phyloP scores from a whole-genome alignment of 169 alveolate species.

The Cryptosporidium ubiquitum region DNA sequence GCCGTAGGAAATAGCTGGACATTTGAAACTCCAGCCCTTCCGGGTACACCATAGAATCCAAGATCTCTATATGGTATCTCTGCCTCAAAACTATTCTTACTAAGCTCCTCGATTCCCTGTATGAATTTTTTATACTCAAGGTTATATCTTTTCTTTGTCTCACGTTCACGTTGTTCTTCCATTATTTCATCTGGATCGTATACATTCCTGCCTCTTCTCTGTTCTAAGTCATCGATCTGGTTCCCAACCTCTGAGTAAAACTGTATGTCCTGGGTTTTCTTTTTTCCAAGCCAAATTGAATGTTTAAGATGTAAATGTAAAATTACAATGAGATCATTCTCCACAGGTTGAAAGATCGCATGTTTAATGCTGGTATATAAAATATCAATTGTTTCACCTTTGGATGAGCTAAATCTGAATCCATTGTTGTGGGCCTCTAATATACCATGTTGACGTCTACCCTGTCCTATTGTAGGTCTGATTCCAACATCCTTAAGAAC shows the following conservation, averaged over 20 bases:
- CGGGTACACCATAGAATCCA: slow-evolving; percentile 95
- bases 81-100: slow-evolving; percentile 42
- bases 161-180: slow-evolving; percentile 95
- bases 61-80: slow-evolving; percentile 84
- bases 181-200: slow-evolving; percentile 96
- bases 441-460: slow-evolving; percentile 84
- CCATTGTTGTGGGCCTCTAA: slow-evolving; percentile 97
- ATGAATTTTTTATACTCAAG: slow-evolving; percentile 91
- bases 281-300: slow-evolving; percentile 95
- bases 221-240: slow-evolving; percentile 95
- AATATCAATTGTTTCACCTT: slow-evolving; percentile 90
- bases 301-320: slow-evolving; percentile 94
- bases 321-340: slow-evolving; percentile 93
- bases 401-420: slow-evolving; percentile 86
- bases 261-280: slow-evolving; percentile 94
- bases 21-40: slow-evolving; percentile 86
- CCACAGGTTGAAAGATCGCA: slow-evolving; percentile 97
- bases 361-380: slow-evolving; percentile 93
- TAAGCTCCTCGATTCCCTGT: slow-evolving; percentile 73
- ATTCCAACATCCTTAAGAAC: slow-evolving; percentile 82
- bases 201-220: slow-evolving; percentile 87
- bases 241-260: slow-evolving; percentile 96
- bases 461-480: slow-evolving; percentile 82
- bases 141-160: slow-evolving; percentile 90
- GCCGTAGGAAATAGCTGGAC: slow-evolving; percentile 95